phyloP scores from a whole-genome alignment of 495 filamentous ascomycete genomes.

The Aspergillus hancockii region DNA sequence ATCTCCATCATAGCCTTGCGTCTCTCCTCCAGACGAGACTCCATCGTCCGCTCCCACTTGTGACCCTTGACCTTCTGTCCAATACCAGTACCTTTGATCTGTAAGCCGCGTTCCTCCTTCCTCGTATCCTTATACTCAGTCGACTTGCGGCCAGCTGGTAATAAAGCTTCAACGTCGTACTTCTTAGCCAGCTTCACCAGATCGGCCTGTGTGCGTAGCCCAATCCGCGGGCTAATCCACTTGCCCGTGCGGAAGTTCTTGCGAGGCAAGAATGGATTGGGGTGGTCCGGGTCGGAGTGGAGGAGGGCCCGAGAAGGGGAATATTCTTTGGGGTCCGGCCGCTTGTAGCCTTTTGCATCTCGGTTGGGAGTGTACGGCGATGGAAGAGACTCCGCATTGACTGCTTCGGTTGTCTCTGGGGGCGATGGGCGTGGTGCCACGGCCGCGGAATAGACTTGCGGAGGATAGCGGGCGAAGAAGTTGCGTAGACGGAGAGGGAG shows the following conservation, averaged over 20 bases:
- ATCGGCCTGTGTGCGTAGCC: conserved; percentile 85
- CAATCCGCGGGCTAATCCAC: conserved; percentile 81
- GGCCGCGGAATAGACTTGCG: conserved; percentile 49
- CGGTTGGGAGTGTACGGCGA: conserved; percentile 50
- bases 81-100: conserved; percentile 86
- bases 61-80: conserved; percentile 96
- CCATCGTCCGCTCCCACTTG: conserved; percentile 84
- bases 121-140: conserved; percentile 65
- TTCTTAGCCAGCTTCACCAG: conserved; percentile 81
- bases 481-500: conserved; percentile 71
- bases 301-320: conserved; percentile 40
- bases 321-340: conserved; percentile 34
- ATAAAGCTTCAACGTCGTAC: conserved; percentile 78
- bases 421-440: conserved; percentile 44
- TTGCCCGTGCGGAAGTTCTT: conserved; percentile 70
- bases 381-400: conserved; percentile 31
- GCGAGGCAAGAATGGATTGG: conserved; percentile 74
- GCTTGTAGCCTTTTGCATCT: conserved; percentile 44
- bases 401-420: conserved; percentile 28
- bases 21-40: conserved; percentile 79
- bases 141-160: conserved; percentile 77
- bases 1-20: conserved; percentile 91
- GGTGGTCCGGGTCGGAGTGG: conserved; percentile 33
- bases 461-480: conserved; percentile 90
- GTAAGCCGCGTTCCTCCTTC: conserved; percentile 69